Conservation (phyloP, 495 filamentous ascomycete species). For the Talaromyces thailandensis region DNA sequence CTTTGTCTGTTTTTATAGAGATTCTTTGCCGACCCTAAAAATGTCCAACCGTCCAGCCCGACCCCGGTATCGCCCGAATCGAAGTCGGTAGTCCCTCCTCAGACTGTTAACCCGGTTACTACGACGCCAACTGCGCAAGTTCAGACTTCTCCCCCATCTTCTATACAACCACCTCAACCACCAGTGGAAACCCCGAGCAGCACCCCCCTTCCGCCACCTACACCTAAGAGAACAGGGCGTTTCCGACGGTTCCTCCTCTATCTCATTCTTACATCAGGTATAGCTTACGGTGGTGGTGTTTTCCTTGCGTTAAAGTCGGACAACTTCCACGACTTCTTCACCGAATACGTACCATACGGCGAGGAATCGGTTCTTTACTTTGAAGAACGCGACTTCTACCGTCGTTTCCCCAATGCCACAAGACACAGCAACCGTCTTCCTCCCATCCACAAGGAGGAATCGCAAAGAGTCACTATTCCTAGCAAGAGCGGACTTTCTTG, state of each 20-base stretch:
- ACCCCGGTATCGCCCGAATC: slow-evolving; percentile 39
- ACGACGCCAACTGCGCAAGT: slow-evolving; percentile 41
- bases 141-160: slow-evolving; percentile 11
- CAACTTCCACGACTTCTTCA: slow-evolving; percentile 99
- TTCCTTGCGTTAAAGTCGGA: slow-evolving; percentile 89
- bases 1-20: slow-evolving; percentile 20
- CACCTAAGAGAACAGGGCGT: slow-evolving; percentile 60
- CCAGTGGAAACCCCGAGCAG: slow-evolving; percentile 14
- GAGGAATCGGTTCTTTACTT: slow-evolving; percentile 95
- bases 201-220: slow-evolving; percentile 32
- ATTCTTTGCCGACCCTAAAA: slow-evolving; percentile 36
- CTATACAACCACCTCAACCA: slow-evolving; percentile 14
- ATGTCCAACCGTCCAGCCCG: slow-evolving; percentile 21
- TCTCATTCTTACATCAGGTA: slow-evolving; percentile 58
- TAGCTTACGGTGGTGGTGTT: slow-evolving; percentile 80
- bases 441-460: slow-evolving; percentile 41
- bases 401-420: slow-evolving; percentile 72
- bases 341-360: slow-evolving; percentile 90
- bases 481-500: slow-evolving; percentile 79
- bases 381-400: slow-evolving; percentile 89
- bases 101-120: slow-evolving; percentile 52
- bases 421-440: slow-evolving; percentile 39
- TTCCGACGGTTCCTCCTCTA: slow-evolving; percentile 68
- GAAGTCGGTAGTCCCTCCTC: slow-evolving; percentile 46
- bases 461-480: slow-evolving; percentile 72